Evolutionary conservation across 805 yeast species (phyloP).

Genomic region (Starmerella bacillaris): DNA sequence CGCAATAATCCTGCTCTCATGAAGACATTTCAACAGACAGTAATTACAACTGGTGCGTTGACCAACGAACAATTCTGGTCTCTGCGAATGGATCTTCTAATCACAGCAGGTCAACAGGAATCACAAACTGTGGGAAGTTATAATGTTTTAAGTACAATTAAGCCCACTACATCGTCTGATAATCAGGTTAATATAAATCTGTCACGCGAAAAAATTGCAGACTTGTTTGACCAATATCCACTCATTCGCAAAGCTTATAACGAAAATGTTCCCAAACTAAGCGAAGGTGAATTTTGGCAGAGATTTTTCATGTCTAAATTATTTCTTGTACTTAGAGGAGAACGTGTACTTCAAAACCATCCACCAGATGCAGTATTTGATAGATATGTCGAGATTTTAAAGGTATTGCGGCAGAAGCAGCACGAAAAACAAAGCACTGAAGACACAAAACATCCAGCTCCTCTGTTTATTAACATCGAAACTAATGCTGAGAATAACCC

Average conservation of each 20-base stretch:
- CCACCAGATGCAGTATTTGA: slow-evolving; percentile 76
- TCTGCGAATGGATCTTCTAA: slow-evolving; percentile 53
- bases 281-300: slow-evolving; percentile 92
- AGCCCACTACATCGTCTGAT: slow-evolving; percentile 82
- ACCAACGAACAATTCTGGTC: slow-evolving; percentile 79
- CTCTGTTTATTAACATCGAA: slow-evolving; percentile 52
- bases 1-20: slow-evolving; percentile 51
- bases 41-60: slow-evolving; percentile 53
- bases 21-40: slow-evolving; percentile 65
- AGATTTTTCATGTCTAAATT: slow-evolving; percentile 80
- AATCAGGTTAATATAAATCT: slow-evolving; percentile 86
- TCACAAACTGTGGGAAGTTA: slow-evolving; percentile 84
- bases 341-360: slow-evolving; percentile 52
- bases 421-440: slow-evolving; percentile 11
- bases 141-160: slow-evolving; percentile 81
- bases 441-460: slow-evolving; percentile 29
- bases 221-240: slow-evolving; percentile 83
- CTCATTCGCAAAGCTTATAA: slow-evolving; percentile 73
- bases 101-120: slow-evolving; percentile 71
- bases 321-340: slow-evolving; percentile 78
- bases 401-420: slow-evolving; percentile 34
- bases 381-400: slow-evolving; percentile 56
- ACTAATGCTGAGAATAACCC: slow-evolving; percentile 75
- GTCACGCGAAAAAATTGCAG: slow-evolving; percentile 75
- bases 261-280: slow-evolving; percentile 75